Evolutionary conservation across 768 basidiomycete genomes (phyloP), one percentile per base, ranked within the genome.

Genomic region (Candolleomyces aberdarensis): DNA sequence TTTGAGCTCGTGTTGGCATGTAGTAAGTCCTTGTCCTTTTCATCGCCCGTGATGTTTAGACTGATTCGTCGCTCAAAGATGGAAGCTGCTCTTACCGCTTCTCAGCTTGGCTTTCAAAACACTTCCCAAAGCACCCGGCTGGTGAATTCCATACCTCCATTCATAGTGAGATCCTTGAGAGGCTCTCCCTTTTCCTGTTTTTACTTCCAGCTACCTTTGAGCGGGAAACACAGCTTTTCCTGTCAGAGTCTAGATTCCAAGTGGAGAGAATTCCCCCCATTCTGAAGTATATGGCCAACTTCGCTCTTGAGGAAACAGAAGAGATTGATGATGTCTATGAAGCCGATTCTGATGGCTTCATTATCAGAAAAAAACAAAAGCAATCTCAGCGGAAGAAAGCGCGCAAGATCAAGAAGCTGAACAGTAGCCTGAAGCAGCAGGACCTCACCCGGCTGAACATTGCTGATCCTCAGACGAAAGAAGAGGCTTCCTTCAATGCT

Each of bases 201-300:
- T 56, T 61, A 20, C 47, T 61, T 29, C 60, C 53, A n/a, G 31
- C 2, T 31, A 3, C 54, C 5, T 50, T 61, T 26, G 50, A 43
- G 14, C 36, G 46, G 29, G 47, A 50, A 11, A 15, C 32, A 8
- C 8, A 15, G 26, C 5, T 36, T 14, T 13, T 51, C 7, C 44
- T 56, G 1, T 17, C 10, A 2, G 31, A 56, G 9, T 49, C 17
- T 31, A 7, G 46, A 20, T 31, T 26, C 22, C 40, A 40, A 9
- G 55, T 57, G 7, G 54, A 61, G 29, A n/a, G 8, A 26, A 14
- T 41, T 5, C 29, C 48, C 8, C 26, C 50, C 29, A 46, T 56
- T 26, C 5, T 61, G 20, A 15, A 26, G 11, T 11, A 11, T n/a
- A 43, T 43, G 41, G 41, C 3, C 41, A 5, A 43, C 5, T 11